phyloP scores from a whole-genome alignment of 305 asterid species.

The Fraxinus nigra region DNA sequence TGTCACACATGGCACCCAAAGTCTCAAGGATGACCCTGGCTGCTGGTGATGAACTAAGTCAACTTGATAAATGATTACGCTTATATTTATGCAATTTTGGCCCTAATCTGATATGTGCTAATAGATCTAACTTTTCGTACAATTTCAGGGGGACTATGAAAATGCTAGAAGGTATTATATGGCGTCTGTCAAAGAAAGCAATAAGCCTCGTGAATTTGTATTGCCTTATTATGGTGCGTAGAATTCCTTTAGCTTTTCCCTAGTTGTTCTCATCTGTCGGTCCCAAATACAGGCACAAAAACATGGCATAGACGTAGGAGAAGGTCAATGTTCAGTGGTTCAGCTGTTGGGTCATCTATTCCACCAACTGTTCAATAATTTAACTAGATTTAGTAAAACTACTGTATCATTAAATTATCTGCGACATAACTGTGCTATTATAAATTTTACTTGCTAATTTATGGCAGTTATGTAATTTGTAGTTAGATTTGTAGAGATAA shows the following conservation, averaged over 20 bases:
- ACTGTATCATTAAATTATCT: not conserved
- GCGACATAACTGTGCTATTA: not conserved
- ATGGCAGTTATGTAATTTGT: not conserved
- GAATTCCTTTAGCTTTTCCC: conserved; percentile 12
- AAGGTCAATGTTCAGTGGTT: conserved; percentile 12
- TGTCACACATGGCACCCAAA: not conserved
- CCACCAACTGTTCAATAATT: not conserved
- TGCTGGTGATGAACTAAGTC: conserved; percentile 12
- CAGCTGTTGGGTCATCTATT: conserved; percentile 5
- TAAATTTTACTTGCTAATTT: not conserved
- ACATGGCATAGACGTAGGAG: conserved; percentile 5
- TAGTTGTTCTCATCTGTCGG: not conserved
- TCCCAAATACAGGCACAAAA: conserved; percentile 1
- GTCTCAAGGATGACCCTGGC: not conserved
- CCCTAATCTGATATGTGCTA: conserved; percentile 10
- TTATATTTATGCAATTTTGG: not conserved
- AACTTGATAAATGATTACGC: conserved; percentile 18
- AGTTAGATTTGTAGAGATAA: not conserved
- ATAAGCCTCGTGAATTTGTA: conserved; percentile 73
- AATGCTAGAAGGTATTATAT: conserved; percentile 95
- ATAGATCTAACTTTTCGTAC: conserved; percentile 22
- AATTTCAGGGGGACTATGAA: conserved; percentile 91
- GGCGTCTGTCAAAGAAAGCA: conserved; percentile 93
- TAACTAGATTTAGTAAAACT: not conserved
- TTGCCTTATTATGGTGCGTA: conserved; percentile 87